Percentiles rank a stretch among this genome's conserved stretches.
Conservation (phyloP, 1,284 basidiomycete species). For the Apiotrichum porosum region DNA sequence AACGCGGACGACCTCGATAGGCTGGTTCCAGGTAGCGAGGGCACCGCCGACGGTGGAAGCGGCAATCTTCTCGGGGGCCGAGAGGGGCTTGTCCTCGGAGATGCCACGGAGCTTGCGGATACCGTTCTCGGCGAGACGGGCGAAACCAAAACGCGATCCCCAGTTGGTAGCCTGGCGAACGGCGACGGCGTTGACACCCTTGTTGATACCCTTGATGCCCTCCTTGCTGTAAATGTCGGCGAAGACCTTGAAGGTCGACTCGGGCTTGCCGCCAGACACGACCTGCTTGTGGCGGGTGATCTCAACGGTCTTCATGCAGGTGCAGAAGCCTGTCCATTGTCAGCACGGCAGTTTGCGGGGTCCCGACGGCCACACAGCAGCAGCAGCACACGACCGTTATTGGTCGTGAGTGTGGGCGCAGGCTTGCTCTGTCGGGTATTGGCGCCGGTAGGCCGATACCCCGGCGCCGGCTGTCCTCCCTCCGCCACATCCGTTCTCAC, state of each 20-base stretch:
- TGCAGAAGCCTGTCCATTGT: conserved; percentile 73
- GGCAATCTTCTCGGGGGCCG: conserved; percentile 78
- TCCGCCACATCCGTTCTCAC: too few relatives aligned
- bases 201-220: conserved; percentile 95
- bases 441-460: too few relatives aligned
- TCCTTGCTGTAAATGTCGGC: conserved; percentile 89
- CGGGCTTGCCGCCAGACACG: conserved; percentile 80
- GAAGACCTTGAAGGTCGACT: conserved; percentile 92
- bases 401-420: background rate
- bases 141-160: conserved; percentile 98
- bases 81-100: conserved; percentile 65
- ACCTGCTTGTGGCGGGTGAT: conserved; percentile 96
- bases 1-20: conserved; percentile 67
- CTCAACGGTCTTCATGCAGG: conserved; percentile 97
- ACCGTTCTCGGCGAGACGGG: conserved; percentile 78
- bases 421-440: background rate
- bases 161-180: conserved; percentile 98
- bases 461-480: too few relatives aligned
- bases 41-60: conserved; percentile 90
- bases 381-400: too few relatives aligned
- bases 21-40: conserved; percentile 98
- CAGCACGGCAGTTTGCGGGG: too few relatives aligned
- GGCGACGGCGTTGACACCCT: conserved; percentile 98
- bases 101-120: conserved; percentile 65
- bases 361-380: too few relatives aligned